Evolutionary conservation across 306 rosid genomes (phyloP), one percentile per base, ranked within the genome.

Genomic region (Dicorynia guianensis): DNA sequence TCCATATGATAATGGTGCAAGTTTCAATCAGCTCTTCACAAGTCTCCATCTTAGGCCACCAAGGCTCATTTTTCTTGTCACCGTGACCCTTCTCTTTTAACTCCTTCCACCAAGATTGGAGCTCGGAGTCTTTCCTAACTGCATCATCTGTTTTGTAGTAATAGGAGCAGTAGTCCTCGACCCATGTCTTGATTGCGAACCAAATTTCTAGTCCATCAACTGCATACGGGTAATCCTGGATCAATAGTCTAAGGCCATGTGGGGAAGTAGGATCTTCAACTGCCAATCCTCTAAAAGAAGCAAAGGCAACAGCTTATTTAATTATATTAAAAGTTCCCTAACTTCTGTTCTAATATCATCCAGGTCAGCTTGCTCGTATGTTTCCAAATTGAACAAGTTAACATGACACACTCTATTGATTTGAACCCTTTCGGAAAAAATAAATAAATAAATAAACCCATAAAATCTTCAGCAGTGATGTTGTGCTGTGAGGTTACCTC

Each of bases 91-190:
- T 70, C 43, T 85, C 87, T 40, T 69, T 75, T 64, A 87, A 36
- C 79, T 87, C 89, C 60, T 78, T 82, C 92, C 92, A 87, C 92
- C 92, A 87, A 12, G 83, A 75, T 76, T 82, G 86, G 44, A 85
- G 89, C 79, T 87, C 87, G 0, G 25, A 0, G 43, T 88, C 89
- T 2, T 62, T 63, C 34, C 43, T 76, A 6, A 88, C 52, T 0
- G 49, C 36, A 11, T 69, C 71, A 20, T 83, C 76, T 0, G 69
- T 48, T 48, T 79, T 56, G 76, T 88, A 88, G 83, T 85, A 88
- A 56, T 76, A n/a, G 60, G 52, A 78, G 62, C 88, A 83, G 36
- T 85, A 88, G 63, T 85, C 88, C 14, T 46, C 7, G 4, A 85
- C 89, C 89, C 92, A 88, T 79, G 80, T 76, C 47, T 83, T 73